A percentile compares a stretch with the other conserved stretches of the same genome.
phyloP scores from a whole-genome alignment of 2,329 filamentous ascomycete genomes.

The Simplicillium aogashimaense region DNA sequence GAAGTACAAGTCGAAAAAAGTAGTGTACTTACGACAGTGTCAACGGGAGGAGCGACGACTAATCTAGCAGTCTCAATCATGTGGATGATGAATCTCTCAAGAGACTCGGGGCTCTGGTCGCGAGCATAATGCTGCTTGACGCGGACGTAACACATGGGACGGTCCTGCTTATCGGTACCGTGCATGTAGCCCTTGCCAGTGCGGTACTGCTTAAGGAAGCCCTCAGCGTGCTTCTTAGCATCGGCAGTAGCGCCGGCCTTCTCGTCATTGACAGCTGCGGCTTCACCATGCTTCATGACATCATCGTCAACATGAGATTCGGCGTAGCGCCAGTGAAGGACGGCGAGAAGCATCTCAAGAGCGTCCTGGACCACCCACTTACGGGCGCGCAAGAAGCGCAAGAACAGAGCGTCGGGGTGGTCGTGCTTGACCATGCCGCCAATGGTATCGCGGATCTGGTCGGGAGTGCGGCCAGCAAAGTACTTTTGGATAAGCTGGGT shows the following conservation, averaged over 20 bases:
- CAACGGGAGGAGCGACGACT: slow-evolving; percentile 64
- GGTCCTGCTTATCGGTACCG: slow-evolving; percentile 71
- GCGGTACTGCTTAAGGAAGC: slow-evolving; percentile 74
- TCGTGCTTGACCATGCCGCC: slow-evolving; percentile 96
- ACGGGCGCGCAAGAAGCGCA: slow-evolving; percentile 78
- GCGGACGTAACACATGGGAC: slow-evolving; percentile 79
- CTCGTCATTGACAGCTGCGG: slow-evolving; percentile 49
- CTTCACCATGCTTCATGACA: slow-evolving; percentile 70
- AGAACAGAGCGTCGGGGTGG: slow-evolving; percentile 76
- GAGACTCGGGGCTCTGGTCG: slow-evolving; percentile 69
- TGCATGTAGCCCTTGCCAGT: slow-evolving; percentile 93
- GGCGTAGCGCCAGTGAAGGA: slow-evolving; percentile 78
- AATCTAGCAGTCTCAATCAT: slow-evolving; percentile 87
- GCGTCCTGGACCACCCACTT: slow-evolving; percentile 96
- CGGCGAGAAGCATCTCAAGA: slow-evolving; percentile 86
- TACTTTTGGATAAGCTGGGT: slow-evolving; percentile 79
- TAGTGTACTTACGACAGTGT: slow-evolving; percentile 63
- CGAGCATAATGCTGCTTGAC: slow-evolving; percentile 72
- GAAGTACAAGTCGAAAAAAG: background rate
- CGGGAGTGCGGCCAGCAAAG: slow-evolving; percentile 64
- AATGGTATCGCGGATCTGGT: slow-evolving; percentile 69
- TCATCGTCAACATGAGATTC: slow-evolving; percentile 87
- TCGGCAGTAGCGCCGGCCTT: slow-evolving; percentile 40
- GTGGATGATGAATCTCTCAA: slow-evolving; percentile 88
- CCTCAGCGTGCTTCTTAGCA: slow-evolving; percentile 57